A percentile compares a stretch with the other conserved stretches of the same genome.
phyloP scores from a whole-genome alignment of 2,329 filamentous ascomycete species.

The Ophiostoma novo-ulmi region DNA sequence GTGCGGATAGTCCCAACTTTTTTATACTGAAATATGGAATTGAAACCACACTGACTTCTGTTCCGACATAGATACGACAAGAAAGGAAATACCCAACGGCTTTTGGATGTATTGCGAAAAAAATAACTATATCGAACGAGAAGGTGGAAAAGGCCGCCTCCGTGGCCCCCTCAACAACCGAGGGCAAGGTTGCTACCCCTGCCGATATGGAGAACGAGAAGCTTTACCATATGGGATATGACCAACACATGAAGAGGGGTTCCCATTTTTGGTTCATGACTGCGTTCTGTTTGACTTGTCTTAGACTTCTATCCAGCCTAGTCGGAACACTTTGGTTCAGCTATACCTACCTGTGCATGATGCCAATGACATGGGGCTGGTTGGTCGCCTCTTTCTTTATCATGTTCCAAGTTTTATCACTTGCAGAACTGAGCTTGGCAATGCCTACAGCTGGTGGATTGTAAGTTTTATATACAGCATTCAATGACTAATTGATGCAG shows the following conservation, averaged over 20 bases:
- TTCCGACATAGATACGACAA: too few relatives aligned
- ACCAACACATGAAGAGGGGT: slow-evolving; percentile 9
- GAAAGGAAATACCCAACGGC: neutral
- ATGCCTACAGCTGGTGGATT: slow-evolving; percentile 2
- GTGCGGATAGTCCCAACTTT: neutral
- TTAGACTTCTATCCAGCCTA: neutral
- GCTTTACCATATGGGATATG: slow-evolving; percentile 1
- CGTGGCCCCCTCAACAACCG: neutral
- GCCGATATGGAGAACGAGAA: neutral
- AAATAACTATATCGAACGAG: neutral
- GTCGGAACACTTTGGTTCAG: slow-evolving; percentile 7
- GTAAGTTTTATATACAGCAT: neutral
- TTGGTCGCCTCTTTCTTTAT: slow-evolving; percentile 2
- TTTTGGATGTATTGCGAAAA: neutral
- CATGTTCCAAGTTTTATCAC: slow-evolving; percentile 4
- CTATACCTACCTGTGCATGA: neutral
- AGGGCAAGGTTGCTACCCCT: neutral
- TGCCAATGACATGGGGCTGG: slow-evolving; percentile 12
- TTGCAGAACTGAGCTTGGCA: slow-evolving; percentile 1
- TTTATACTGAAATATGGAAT: too few relatives aligned
- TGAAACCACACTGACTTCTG: too few relatives aligned
- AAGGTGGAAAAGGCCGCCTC: slow-evolving; percentile 6
- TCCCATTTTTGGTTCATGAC: slow-evolving; percentile 7
- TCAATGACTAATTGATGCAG: neutral
- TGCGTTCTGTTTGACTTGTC: neutral